These are phyloP conservation scores for Beauveria australis DNA, from an alignment of 2,329 filamentous ascomycete genomes.

Conservation along the genomic window DNA sequence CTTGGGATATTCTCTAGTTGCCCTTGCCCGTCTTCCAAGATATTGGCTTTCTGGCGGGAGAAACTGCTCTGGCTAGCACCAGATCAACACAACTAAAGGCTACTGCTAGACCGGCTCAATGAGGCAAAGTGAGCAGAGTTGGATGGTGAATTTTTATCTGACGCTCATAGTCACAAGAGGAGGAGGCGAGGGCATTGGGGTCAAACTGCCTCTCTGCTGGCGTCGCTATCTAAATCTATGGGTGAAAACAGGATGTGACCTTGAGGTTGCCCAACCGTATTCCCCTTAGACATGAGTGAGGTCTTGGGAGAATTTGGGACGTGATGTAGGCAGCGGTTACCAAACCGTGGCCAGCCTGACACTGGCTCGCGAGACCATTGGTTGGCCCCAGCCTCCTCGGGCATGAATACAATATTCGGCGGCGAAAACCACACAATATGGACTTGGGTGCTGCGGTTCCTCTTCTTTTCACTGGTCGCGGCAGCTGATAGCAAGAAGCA, in stretches of 20 bases:
- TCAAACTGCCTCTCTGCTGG: background rate
- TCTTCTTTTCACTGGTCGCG: background rate
- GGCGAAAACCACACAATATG: background rate
- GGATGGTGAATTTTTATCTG: background rate
- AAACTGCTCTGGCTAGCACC: background rate
- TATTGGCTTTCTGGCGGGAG: background rate
- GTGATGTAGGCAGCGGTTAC: background rate
- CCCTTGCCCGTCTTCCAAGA: background rate
- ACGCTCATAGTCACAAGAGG: background rate
- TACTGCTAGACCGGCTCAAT: background rate
- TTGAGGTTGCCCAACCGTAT: background rate
- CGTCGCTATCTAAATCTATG: background rate
- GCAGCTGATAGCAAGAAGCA: background rate
- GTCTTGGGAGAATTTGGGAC: background rate
- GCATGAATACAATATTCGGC: background rate
- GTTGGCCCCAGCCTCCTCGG: background rate
- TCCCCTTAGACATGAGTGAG: background rate
- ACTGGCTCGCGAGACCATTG: background rate
- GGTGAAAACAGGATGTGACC: background rate
- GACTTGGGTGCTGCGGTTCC: background rate
- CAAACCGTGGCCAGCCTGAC: background rate
- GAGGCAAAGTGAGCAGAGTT: background rate
- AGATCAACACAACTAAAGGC: background rate
- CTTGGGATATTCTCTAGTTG: conserved; percentile 78
- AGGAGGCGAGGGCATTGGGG: background rate